Evolutionary conservation across 306 rosid species (phyloP), one percentile per base, ranked within the genome.

Genomic region (Rosa multiflora): DNA sequence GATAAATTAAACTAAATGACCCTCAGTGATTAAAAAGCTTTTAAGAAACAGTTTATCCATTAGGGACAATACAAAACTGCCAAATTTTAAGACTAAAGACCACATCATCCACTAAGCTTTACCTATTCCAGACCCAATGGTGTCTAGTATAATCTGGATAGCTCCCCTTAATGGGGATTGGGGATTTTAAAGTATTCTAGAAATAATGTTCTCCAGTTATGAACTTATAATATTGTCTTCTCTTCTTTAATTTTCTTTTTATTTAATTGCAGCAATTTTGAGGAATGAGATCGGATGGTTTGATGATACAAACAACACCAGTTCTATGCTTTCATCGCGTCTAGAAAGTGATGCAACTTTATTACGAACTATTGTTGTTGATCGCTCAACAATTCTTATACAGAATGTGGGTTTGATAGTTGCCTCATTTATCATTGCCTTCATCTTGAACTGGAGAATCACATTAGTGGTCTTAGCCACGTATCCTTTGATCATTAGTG

Each of bases 251-350:
- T 83, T 51, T 51, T 9, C 42, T 70, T 15, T 46, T 72, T 42
- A 46, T 79, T 32, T 56, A 80, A 70, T 69, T 89, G 87, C 89
- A 95, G 99, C 98, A 78, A 92, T 95, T 73, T 82, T 91, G 92
- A 91, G 89, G 89, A 95, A 95, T 53, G 99, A 95, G 88, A 92
- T 95, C 42, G 98, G 94, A 52, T 92, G 99, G 98, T 95, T 95
- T 83, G 99, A 92, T 87, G 93, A 91, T 59, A 79, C 88, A 62
- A 83, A 83, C 89, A 92, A 95, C 89, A 88, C 92, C 52, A 95
- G 98, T 77, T 87, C 97, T 21, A 88, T 91, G 97, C 99, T 95
- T 51, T 91, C 97, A 0, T 92, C 99, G 0, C 97, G 95, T 56
- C 83, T 95, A 72, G 98, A 92, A 84, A 87, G 86, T 2, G 97